Evolutionary conservation across 2,329 filamentous ascomycete species (phyloP), one percentile per base, ranked within the genome.

Genomic region (Blastomyces emzantsi): DNA sequence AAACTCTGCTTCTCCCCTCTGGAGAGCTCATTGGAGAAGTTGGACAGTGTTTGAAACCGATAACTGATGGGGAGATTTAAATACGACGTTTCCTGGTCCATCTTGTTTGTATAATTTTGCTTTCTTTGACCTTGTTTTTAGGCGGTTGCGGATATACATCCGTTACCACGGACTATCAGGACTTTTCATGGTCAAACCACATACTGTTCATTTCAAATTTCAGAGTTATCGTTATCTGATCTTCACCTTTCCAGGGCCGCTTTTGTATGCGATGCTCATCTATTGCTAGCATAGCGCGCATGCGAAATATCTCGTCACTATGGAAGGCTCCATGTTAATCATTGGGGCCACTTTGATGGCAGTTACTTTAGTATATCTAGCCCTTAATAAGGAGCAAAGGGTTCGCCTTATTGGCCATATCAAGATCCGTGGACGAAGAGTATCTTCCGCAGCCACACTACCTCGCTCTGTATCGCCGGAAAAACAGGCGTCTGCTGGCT

Each of bases 341-440:
- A 39, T 47, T 60, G 30, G 41, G 9, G 28, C 2, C 13, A 47
- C 25, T 51, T 43, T 60, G 41, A 25, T 36, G 58, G 41, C n/a
- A 2, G n/a, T 60, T 51, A 36, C 39, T 47, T 9, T 60, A 7
- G 15, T 47, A 8, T 51, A 51, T 60, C 41, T 60, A 9, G 41
- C 58, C 17, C 19, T 60, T 47, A 19, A 47, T 51, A 51, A 60
- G 45, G 39, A 49, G n/a, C 30, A 51, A 22, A 41, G 22, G 22
- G 8, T 13, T 47, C 25, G 43, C 33, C 33, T 58, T 22, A 58
- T 41, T 9, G n/a, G 33, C 19, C 11, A 25, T 43, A 58, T 58
- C 55, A 58, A 58, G 25, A 61, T 55, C 25, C 3, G 60, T 30
- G 60, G 49, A 39, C 45, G 33, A 30, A 54, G 60, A 41, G 45